Conservation (phyloP, 495 filamentous ascomycete species). For the Trypethelium eluteriae region DNA sequence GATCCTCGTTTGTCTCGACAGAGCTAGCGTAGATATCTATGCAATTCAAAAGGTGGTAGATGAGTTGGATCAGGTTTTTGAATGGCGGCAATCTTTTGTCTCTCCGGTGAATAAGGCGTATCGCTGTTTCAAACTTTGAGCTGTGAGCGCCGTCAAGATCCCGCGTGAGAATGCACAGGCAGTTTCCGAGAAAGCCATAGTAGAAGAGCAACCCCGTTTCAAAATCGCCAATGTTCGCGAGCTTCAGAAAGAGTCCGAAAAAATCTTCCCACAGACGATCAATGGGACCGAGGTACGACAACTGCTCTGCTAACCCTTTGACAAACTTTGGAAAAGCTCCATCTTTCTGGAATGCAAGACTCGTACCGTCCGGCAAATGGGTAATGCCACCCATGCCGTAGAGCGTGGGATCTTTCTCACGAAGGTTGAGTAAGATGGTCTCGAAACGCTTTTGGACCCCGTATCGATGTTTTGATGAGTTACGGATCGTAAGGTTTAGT, state of each 20-base stretch:
- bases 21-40: background rate
- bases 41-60: background rate
- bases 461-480: background rate
- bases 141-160: background rate
- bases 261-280: constrained; percentile 15
- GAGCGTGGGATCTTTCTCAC: background rate
- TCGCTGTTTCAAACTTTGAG: background rate
- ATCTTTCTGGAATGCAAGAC: background rate
- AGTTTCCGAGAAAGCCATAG: constrained; percentile 7
- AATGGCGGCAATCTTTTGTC: background rate
- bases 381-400: background rate
- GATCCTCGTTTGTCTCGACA: background rate
- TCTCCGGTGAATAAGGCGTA: background rate
- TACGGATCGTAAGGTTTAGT: background rate
- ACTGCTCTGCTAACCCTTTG: background rate
- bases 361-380: background rate
- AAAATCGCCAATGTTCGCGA: constrained; percentile 1
- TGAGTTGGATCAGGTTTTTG: background rate
- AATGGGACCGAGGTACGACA: background rate
- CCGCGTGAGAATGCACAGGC: background rate
- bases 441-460: background rate
- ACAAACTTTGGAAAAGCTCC: background rate
- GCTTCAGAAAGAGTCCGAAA: constrained; percentile 5
- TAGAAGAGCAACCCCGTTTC: constrained; percentile 12
- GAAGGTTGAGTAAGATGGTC: background rate